A percentile compares a stretch with the other conserved stretches of the same genome.
phyloP scores from a whole-genome alignment of 2,329 filamentous ascomycete genomes.

The Paraphoma chrysanthemicola region DNA sequence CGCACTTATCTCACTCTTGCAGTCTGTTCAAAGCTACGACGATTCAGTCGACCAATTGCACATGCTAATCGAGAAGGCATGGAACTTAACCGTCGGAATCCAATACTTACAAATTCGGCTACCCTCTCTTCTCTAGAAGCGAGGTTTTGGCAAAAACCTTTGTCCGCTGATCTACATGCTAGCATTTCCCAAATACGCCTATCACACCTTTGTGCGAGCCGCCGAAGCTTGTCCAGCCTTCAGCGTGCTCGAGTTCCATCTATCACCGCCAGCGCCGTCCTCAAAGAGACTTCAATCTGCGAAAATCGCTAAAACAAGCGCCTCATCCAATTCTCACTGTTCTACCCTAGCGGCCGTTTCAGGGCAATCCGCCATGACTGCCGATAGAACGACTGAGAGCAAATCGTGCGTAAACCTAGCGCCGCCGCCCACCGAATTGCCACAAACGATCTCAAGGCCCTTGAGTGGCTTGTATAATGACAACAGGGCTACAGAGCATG shows the following conservation, averaged over 20 bases:
- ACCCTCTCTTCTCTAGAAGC: constrained; percentile 4
- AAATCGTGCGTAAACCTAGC: no score
- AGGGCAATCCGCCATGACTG: no score
- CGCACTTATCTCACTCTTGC: constrained; percentile 1
- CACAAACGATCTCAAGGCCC: no score
- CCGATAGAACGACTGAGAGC: no score
- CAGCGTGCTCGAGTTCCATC: not conserved
- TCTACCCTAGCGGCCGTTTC: no score
- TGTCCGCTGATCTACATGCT: constrained; percentile 14
- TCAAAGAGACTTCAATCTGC: not conserved
- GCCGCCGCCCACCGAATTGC: no score
- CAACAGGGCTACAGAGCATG: not conserved
- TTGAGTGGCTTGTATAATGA: no score
- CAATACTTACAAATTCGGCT: constrained; percentile 1
- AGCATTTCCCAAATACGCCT: constrained; percentile 8
- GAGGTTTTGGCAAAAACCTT: constrained; percentile 8
- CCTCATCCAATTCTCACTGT: no score
- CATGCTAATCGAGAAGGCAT: not conserved
- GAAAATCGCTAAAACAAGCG: not conserved
- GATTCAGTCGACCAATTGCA: not conserved
- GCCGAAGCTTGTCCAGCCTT: not conserved
- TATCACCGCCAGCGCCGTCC: not conserved
- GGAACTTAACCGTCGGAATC: not conserved
- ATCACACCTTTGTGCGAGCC: constrained; percentile 11
- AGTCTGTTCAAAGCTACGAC: not conserved